Percentiles rank a stretch among this genome's conserved stretches.
Evolutionary conservation across 2,329 filamentous ascomycete genomes (phyloP).

Genomic region (Fusarium floridanum): DNA sequence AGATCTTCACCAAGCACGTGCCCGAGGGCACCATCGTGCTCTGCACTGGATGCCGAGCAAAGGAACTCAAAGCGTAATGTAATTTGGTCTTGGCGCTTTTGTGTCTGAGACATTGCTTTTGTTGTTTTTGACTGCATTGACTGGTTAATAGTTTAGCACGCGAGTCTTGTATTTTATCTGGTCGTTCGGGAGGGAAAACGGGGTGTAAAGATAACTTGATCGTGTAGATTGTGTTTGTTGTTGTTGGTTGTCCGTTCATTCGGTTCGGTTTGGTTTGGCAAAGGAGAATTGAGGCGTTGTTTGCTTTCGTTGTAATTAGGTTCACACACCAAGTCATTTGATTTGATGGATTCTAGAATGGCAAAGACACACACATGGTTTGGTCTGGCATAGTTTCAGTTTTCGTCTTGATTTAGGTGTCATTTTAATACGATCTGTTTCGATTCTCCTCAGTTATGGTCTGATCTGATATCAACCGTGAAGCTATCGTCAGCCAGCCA

Average conservation of each 20-base stretch:
- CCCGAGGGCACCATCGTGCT: constrained; percentile 65
- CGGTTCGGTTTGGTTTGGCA: background rate
- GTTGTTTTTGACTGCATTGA: background rate
- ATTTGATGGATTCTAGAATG: constrained; percentile 25
- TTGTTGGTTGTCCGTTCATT: constrained; percentile 15
- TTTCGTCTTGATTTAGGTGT: background rate
- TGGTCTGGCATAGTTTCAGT: background rate
- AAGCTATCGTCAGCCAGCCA: background rate
- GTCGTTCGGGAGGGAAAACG: constrained; percentile 18
- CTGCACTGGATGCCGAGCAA: constrained; percentile 71
- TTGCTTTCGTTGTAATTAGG: constrained; percentile 8
- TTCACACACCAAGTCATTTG: constrained; percentile 6
- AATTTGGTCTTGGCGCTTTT: constrained; percentile 24
- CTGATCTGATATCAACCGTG: background rate
- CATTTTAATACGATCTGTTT: background rate
- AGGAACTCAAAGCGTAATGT: constrained; percentile 67
- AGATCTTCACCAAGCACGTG: constrained; percentile 72
- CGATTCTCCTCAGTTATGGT: background rate
- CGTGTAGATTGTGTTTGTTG: constrained; percentile 5
- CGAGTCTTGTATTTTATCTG: constrained; percentile 19
- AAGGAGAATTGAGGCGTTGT: constrained; percentile 14
- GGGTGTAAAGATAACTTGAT: constrained; percentile 26
- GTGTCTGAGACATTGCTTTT: constrained; percentile 8
- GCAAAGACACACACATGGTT: constrained; percentile 18
- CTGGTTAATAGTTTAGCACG: constrained; percentile 15